Base-by-base conservation (phyloP, 371 early-diverging fungal species). In the Neoconidiobolus thromboides region DNA sequence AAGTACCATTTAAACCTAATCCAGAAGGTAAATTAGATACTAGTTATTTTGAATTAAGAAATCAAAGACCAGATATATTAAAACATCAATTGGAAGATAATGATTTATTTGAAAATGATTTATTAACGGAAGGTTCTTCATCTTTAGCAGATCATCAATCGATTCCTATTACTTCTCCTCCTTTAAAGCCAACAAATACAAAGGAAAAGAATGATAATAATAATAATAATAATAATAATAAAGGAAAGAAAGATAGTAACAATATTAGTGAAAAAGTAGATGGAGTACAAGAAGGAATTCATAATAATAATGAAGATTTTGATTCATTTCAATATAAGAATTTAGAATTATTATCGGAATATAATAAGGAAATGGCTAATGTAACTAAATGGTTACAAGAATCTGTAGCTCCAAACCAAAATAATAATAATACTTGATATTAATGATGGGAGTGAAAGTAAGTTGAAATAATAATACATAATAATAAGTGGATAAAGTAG, bases 1-100 rank as follows among this genome's bases (percentile, higher is more conserved):
- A 81, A 15, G 86, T 93, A 0, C 76, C 80, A 0, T 96, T 96
- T 72, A 76, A 92, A 0, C 96, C 96, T 0, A 80, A 83, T 37
- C 77, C 85, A 0, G 78, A 76, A 2, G 71, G 76, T 49, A 69
- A 74, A 46, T 91, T 91, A 46, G 94, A 94, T 62, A 93, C 94
- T 0, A 87, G 86, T 26, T 94, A 94, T 68, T 96, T 96, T 79
- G 96, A 96, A 67, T 63, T 76, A 7, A 75, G 96, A 12, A 94
- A 94, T 1, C 83, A 83, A 0, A 73, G 71, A 6, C 75, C 78
- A 73, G 68, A 72, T 12, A 66, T 67, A 41, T 26, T 57, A n/a
- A 7, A 44, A n/a, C 57, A 57, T 14, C 41, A 46, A 2, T 3
- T n/a, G 9, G 43, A 57, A 4, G 57, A 41, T 43, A 44, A 44